phyloP scores from a whole-genome alignment of 2,329 filamentous ascomycete genomes.

The Rhinocladiella similis region DNA sequence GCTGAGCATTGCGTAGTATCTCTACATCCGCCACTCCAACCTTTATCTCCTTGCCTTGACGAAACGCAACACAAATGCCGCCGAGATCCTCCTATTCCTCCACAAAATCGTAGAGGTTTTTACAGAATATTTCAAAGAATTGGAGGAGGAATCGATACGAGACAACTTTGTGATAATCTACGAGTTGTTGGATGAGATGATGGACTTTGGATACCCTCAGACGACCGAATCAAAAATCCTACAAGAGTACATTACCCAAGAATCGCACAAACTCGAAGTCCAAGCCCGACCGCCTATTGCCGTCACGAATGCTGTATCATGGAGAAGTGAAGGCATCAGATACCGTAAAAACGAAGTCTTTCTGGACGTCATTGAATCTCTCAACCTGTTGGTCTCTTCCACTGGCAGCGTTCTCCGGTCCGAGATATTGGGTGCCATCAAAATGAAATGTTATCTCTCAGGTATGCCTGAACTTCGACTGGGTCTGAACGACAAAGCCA shows the following conservation, averaged over 20 bases:
- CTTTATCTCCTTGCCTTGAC: constrained; percentile 96
- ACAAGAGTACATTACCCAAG: constrained; percentile 98
- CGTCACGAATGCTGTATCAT: constrained; percentile 96
- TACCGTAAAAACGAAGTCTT: constrained; percentile 99
- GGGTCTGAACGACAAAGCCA: constrained; percentile 97
- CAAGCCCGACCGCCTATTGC: constrained; percentile 95
- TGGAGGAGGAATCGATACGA: constrained; percentile 97
- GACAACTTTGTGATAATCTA: constrained; percentile 99
- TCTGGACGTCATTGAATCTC: constrained; percentile 91
- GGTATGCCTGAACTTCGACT: constrained; percentile 96
- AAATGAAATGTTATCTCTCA: constrained; percentile 99
- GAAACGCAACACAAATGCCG: constrained; percentile 98
- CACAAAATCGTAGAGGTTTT: constrained; percentile 99
- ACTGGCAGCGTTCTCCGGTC: constrained; percentile 94
- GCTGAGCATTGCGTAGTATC: constrained; percentile 62
- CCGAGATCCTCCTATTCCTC: constrained; percentile 96
- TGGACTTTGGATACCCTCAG: constrained; percentile 99
- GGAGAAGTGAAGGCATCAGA: constrained; percentile 95
- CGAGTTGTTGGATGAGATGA: constrained; percentile 98
- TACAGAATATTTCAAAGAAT: constrained; percentile 98
- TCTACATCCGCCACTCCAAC: constrained; percentile 99
- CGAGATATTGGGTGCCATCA: constrained; percentile 94
- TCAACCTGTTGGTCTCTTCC: constrained; percentile 91
- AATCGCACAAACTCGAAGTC: constrained; percentile 97
- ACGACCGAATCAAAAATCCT: constrained; percentile 98